Evolutionary conservation across 305 asterid genomes (phyloP).

Genomic region (Fraxinus dipetala): DNA sequence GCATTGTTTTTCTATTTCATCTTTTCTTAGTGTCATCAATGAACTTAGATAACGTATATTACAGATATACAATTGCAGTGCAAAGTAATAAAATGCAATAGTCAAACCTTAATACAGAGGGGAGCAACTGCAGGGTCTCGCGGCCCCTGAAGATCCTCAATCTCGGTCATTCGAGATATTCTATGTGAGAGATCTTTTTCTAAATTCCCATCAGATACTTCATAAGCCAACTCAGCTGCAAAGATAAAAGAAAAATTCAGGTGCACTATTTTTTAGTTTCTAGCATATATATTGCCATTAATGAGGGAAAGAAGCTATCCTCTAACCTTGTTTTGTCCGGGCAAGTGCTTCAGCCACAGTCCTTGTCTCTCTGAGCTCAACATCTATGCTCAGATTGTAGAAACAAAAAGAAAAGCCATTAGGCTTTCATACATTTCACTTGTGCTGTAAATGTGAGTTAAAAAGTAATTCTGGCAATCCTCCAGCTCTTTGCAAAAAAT

Average conservation of each 20-base stretch:
- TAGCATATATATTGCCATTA: slow-evolving; percentile 9
- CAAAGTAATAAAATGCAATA: slow-evolving; percentile 1
- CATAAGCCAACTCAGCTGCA: slow-evolving; percentile 72
- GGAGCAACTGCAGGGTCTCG: slow-evolving; percentile 85
- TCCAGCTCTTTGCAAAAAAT: not conserved
- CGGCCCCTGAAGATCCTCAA: slow-evolving; percentile 96
- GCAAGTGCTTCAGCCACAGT: slow-evolving; percentile 94
- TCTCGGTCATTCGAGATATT: slow-evolving; percentile 66
- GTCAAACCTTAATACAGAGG: slow-evolving; percentile 81
- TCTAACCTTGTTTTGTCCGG: slow-evolving; percentile 71
- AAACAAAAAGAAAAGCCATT: slow-evolving; percentile 23
- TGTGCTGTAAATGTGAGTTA: too few relatives aligned
- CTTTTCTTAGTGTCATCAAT: not conserved
- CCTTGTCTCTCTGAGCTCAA: slow-evolving; percentile 72
- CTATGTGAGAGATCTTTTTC: slow-evolving; percentile 56
- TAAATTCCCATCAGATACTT: slow-evolving; percentile 47
- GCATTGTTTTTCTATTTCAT: not conserved
- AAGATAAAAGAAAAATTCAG: slow-evolving; percentile 21
- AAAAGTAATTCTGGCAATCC: too few relatives aligned
- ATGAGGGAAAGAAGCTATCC: slow-evolving; percentile 17
- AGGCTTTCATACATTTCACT: slow-evolving; percentile 16
- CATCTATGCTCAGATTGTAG: slow-evolving; percentile 48
- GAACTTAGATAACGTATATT: not conserved
- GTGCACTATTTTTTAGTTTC: slow-evolving; percentile 20
- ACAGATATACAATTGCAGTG: slow-evolving; percentile 13